These are phyloP conservation scores for Diaporthe sp. DNA, from an alignment of 2,329 filamentous ascomycete genomes.

Conservation along the genomic window DNA sequence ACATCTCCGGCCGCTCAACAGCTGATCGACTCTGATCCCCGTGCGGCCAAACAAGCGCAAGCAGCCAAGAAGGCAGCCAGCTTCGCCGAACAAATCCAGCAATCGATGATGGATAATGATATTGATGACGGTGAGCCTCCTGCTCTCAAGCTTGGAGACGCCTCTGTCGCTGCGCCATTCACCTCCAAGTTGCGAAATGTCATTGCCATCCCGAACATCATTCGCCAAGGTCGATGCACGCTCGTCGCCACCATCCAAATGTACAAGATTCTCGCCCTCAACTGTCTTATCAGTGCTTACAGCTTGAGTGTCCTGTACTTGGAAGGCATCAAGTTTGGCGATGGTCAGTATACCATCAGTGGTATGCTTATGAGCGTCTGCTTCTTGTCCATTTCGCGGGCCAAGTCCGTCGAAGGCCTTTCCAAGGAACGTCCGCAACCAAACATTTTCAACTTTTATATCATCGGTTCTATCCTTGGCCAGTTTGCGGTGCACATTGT, in stretches of 20 bases:
- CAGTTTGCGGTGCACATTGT: constrained; percentile 97
- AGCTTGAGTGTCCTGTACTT: constrained; percentile 96
- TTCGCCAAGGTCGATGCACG: constrained; percentile 96
- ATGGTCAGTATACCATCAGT: constrained; percentile 97
- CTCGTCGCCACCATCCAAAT: constrained; percentile 99
- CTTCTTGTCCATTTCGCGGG: constrained; percentile 98
- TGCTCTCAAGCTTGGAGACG: constrained; percentile 96
- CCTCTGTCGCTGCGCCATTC: constrained; percentile 96
- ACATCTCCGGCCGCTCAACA: constrained; percentile 76
- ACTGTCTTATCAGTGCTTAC: constrained; percentile 98
- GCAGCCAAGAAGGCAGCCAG: constrained; percentile 80
- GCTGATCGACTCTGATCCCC: constrained; percentile 67
- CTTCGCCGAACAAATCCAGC: constrained; percentile 88
- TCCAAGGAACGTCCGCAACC: constrained; percentile 98
- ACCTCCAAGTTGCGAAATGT: constrained; percentile 98
- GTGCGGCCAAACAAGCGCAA: constrained; percentile 73
- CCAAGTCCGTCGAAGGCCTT: constrained; percentile 93
- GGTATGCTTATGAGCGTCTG: constrained; percentile 99
- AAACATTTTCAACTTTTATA: constrained; percentile 99
- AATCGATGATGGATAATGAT: constrained; percentile 90
- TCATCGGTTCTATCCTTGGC: constrained; percentile 96
- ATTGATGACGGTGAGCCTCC: constrained; percentile 90
- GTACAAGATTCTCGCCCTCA: constrained; percentile 99
- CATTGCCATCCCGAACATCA: constrained; percentile 97
- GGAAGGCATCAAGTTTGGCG: constrained; percentile 98